Evolutionary conservation across 2,329 filamentous ascomycete genomes (phyloP).

Genomic region (Aureobasidium sp.): DNA sequence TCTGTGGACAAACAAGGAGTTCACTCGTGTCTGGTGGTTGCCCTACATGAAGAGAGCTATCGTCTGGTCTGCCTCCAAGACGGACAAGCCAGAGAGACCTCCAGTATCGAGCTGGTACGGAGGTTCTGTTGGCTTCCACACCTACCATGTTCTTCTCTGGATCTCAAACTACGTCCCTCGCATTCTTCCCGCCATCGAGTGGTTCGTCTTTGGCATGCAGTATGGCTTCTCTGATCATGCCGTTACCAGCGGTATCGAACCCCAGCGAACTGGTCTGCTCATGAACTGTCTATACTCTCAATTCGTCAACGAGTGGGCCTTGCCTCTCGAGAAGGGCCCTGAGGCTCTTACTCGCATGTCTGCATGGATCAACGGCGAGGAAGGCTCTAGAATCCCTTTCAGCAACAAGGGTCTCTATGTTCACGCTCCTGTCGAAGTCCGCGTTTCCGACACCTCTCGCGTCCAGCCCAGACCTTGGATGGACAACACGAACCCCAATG

Average conservation of each 20-base stretch:
- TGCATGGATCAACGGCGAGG: constrained; percentile 74
- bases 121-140: constrained; percentile 69
- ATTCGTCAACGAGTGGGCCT: constrained; percentile 96
- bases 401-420: constrained; percentile 72
- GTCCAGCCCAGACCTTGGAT: constrained; percentile 53
- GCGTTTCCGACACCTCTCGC: constrained; percentile 62
- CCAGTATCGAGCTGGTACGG: constrained; percentile 72
- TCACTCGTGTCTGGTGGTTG: constrained; percentile 95
- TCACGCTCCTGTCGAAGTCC: constrained; percentile 88
- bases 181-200: constrained; percentile 81
- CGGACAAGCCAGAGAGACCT: constrained; percentile 50
- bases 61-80: constrained; percentile 81
- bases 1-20: constrained; percentile 80
- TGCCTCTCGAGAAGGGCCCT: constrained; percentile 76
- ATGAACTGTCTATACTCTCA: constrained; percentile 99
- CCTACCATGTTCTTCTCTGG: constrained; percentile 87
- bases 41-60: constrained; percentile 84
- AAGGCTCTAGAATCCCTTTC: constrained; percentile 66
- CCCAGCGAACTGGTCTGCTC: constrained; percentile 68
- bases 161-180: constrained; percentile 68
- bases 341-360: constrained; percentile 77
- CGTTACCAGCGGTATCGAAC: constrained; percentile 66
- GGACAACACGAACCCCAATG: constrained; percentile 60
- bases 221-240: constrained; percentile 75
- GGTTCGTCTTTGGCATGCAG: constrained; percentile 96